These are phyloP conservation scores for Circinella minor DNA, from an alignment of 371 early-diverging fungal genomes.

Conservation along the genomic window DNA sequence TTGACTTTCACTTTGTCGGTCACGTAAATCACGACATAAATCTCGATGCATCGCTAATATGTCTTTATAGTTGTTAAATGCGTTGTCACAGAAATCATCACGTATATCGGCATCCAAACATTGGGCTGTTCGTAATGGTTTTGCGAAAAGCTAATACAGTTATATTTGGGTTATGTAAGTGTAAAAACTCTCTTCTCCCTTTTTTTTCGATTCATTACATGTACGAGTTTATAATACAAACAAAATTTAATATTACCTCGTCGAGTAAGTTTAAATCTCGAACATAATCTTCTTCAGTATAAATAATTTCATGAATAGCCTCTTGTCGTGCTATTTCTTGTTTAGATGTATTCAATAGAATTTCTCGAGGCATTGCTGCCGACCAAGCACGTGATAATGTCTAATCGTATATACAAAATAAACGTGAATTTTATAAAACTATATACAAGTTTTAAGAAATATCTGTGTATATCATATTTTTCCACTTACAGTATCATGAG, in stretches of 20 bases:
- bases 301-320: conserved; percentile 89
- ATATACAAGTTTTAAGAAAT: too few relatives aligned
- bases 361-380: conserved; percentile 68
- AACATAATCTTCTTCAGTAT: conserved; percentile 90
- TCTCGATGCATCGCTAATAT: conserved; percentile 70
- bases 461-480: not conserved
- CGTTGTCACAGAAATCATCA: conserved; percentile 69
- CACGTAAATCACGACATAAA: conserved; percentile 65
- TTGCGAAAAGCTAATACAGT: conserved; percentile 25
- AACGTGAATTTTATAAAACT: too few relatives aligned
- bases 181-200: too few relatives aligned
- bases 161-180: too few relatives aligned
- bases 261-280: conserved; percentile 64
- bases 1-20: conserved; percentile 65
- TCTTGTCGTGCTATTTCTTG: conserved; percentile 89
- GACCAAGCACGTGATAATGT: conserved; percentile 60
- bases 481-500: conserved; percentile 43
- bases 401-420: not conserved
- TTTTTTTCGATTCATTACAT: too few relatives aligned
- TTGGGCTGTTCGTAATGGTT: conserved; percentile 28
- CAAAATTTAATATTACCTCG: conserved; percentile 21
- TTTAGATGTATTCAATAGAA: conserved; percentile 70
- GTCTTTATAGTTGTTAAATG: conserved; percentile 82
- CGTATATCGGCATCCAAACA: conserved; percentile 59
- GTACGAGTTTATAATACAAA: not conserved